A percentile compares a stretch with the other conserved stretches of the same genome.
phyloP scores from a whole-genome alignment of 1,284 basidiomycete genomes.

The Mrakiaceae sp. region DNA sequence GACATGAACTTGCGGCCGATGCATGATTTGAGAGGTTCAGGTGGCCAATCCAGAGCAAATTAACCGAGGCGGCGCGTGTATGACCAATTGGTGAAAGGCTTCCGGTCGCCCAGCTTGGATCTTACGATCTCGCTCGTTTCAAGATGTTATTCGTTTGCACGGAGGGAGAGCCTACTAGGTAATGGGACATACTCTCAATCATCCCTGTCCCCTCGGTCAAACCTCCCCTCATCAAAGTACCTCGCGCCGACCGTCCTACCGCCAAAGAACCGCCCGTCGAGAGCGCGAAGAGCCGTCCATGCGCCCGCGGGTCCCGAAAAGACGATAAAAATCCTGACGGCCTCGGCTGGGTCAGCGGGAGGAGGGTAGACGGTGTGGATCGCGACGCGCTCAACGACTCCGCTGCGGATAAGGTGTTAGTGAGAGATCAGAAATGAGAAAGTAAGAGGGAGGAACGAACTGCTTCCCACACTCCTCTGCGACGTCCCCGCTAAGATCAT shows the following conservation, averaged over 20 bases:
- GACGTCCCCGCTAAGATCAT: slow-evolving; percentile 73
- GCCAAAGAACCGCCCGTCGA: slow-evolving; percentile 83
- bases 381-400: slow-evolving; percentile 77
- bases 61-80: too few species aligned
- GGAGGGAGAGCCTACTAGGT: too few species aligned
- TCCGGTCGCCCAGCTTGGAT: too few species aligned
- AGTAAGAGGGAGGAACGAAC: slow-evolving; percentile 5
- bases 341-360: slow-evolving; percentile 49
- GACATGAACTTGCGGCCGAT: too few species aligned
- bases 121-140: too few species aligned
- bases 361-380: slow-evolving; percentile 62
- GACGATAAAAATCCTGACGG: slow-evolving; percentile 70
- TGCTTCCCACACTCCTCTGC: slow-evolving; percentile 42
- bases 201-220: slow-evolving; percentile 32
- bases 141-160: too few species aligned
- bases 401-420: slow-evolving; percentile 36
- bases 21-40: too few species aligned
- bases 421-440: slow-evolving; percentile 19
- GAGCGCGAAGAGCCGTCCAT: slow-evolving; percentile 82
- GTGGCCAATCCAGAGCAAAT: too few species aligned
- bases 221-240: slow-evolving; percentile 64
- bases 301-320: slow-evolving; percentile 83
- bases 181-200: not conserved
- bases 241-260: slow-evolving; percentile 68
- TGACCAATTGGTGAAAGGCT: too few species aligned